phyloP scores from a whole-genome alignment of 768 basidiomycete species.

The Neoboletus brunneissimus region DNA sequence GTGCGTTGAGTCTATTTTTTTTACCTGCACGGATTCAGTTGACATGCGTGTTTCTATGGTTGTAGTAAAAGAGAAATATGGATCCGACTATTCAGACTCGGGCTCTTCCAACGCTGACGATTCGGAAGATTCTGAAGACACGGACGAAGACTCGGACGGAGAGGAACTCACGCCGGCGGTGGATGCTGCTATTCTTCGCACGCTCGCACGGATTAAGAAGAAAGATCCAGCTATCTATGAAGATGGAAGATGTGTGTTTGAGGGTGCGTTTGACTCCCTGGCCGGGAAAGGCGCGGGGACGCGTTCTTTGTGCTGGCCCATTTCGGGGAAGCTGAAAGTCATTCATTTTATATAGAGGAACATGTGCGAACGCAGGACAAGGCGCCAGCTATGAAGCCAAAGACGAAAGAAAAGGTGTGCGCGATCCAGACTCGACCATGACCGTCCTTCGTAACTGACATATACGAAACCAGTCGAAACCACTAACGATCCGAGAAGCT shows the following conservation, averaged over 20 bases:
- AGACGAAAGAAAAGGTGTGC: conserved; percentile 53
- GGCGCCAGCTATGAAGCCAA: conserved; percentile 21
- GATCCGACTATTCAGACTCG: conserved; percentile 56
- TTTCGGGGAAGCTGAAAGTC: background rate
- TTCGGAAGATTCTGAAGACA: conserved; percentile 62
- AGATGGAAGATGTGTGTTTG: conserved; percentile 64
- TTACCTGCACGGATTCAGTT: background rate
- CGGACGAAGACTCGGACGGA: conserved; percentile 92
- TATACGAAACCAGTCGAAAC: conserved; percentile 50
- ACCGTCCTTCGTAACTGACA: conserved; percentile 1
- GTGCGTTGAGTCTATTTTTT: conserved; percentile 41
- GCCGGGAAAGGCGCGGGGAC: background rate
- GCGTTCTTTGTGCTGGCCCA: background rate
- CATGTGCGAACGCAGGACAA: conserved; percentile 40
- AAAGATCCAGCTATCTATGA: conserved; percentile 88
- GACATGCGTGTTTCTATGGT: background rate
- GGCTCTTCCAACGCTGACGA: conserved; percentile 29
- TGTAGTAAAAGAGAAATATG: conserved; percentile 84
- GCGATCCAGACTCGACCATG: background rate
- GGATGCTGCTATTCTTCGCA: conserved; percentile 91
- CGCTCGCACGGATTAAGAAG: conserved; percentile 77
- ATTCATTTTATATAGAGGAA: conserved; percentile 53
- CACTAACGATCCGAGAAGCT: conserved; percentile 72
- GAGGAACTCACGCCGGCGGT: conserved; percentile 91
- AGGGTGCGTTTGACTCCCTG: conserved; percentile 49